Conservation (phyloP, 2,329 filamentous ascomycete species). For the Ophiosphaerella narmari region DNA sequence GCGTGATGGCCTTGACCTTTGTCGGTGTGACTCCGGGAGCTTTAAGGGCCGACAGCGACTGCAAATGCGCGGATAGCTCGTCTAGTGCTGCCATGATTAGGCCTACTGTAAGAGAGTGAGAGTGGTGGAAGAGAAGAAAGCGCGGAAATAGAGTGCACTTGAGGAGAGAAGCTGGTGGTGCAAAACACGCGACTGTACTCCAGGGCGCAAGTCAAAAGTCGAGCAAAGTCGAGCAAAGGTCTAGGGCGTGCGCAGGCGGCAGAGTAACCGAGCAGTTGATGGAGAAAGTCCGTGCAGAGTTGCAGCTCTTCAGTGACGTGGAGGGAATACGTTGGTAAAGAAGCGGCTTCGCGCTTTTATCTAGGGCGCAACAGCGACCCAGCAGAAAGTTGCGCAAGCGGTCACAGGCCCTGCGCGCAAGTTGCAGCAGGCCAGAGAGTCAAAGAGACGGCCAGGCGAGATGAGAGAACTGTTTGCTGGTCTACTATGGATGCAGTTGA, state of each 20-base stretch:
- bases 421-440: constrained; percentile 25
- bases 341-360: constrained; percentile 23
- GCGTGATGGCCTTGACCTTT: constrained; percentile 85
- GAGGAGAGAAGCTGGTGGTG: constrained; percentile 18
- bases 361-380: constrained; percentile 28
- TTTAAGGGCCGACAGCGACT: constrained; percentile 89
- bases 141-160: constrained; percentile 9
- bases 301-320: constrained; percentile 21
- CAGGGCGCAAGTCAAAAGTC: constrained; percentile 29
- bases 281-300: constrained; percentile 17
- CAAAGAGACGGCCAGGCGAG: constrained; percentile 24
- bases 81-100: constrained; percentile 72
- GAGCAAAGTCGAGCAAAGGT: constrained; percentile 13
- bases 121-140: constrained; percentile 23
- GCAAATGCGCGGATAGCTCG: constrained; percentile 87
- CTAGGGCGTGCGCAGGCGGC: constrained; percentile 34
- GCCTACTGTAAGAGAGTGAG: constrained; percentile 32
- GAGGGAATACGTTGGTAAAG: constrained; percentile 21
- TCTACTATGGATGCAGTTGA: constrained; percentile 30
- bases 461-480: constrained; percentile 16
- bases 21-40: constrained; percentile 92
- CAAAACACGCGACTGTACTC: constrained; percentile 30
- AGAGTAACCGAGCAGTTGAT: constrained; percentile 28
- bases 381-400: constrained; percentile 24
- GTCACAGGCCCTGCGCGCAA: constrained; percentile 20